These are phyloP conservation scores for Alternaria consortialis DNA, from an alignment of 2,329 filamentous ascomycete species.

Conservation along the genomic window DNA sequence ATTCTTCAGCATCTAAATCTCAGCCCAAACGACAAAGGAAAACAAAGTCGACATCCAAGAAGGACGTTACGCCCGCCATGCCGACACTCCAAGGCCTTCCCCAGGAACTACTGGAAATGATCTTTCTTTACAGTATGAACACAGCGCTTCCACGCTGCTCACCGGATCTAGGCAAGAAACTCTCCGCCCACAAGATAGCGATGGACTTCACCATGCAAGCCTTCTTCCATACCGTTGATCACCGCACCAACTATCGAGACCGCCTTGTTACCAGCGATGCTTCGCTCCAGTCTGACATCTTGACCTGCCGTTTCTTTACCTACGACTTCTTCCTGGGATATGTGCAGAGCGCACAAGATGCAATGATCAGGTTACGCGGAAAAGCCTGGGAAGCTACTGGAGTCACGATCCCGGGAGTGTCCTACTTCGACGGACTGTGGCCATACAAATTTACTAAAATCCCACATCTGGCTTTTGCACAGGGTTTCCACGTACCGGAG, in stretches of 20 bases:
- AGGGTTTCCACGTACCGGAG: slow-evolving; percentile 44
- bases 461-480: slow-evolving; percentile 42
- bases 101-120: slow-evolving; percentile 46
- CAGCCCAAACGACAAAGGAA: slow-evolving; percentile 20
- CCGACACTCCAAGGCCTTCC: slow-evolving; percentile 48
- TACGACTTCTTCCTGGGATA: slow-evolving; percentile 48
- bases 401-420: slow-evolving; percentile 34
- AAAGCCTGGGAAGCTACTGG: slow-evolving; percentile 44
- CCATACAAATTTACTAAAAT: slow-evolving; percentile 45
- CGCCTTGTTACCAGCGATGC: slow-evolving; percentile 32
- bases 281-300: slow-evolving; percentile 37
- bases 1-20: slow-evolving; percentile 13
- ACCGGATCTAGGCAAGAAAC: slow-evolving; percentile 40
- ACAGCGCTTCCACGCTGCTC: slow-evolving; percentile 44
- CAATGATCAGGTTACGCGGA: slow-evolving; percentile 38
- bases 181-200: slow-evolving; percentile 39
- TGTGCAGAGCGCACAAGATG: slow-evolving; percentile 41
- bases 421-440: slow-evolving; percentile 40
- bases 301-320: slow-evolving; percentile 48
- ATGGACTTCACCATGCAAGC: slow-evolving; percentile 44
- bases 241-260: slow-evolving; percentile 35
- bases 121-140: slow-evolving; percentile 50
- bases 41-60: slow-evolving; percentile 22
- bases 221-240: slow-evolving; percentile 48
- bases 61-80: slow-evolving; percentile 32